Base-by-base conservation (phyloP, 2,329 filamentous ascomycete species). In the Trichophyton rubrum region DNA sequence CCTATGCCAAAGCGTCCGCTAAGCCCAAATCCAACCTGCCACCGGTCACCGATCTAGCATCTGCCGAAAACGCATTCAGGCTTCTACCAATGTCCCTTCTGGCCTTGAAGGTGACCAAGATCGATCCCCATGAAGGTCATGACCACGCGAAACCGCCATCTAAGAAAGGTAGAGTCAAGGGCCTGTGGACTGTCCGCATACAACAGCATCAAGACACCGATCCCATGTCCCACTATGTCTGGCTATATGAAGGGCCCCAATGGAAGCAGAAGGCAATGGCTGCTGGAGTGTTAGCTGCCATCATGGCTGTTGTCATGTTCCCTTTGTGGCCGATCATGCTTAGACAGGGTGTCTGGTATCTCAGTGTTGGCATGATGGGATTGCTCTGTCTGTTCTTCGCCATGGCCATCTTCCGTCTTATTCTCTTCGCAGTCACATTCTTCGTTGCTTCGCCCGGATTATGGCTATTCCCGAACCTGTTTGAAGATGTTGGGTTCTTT, bases 391-490 rank as follows among this genome's bases (percentile, higher is more conserved):
- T 96, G 57, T 99, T 99, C 84, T 97, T 99, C 75, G 84, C 85
- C 70, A 97, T 99, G 93, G 88, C 92, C 4, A 95, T 99, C 70
- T 90, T 99, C 82, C 86, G 93, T 62, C 82, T 97, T 61, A 95
- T 99, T 63, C 80, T 99, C 30, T 99, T 99, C 79, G 87, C 89
- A 71, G 76, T 95, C 72, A 97, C 93, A 22, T 90, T 95, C 75
- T 95, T 97, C 70, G 80, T 82, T 15, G 80, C 84, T 0, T 79
- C 91, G 2, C 93, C 93, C 2, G 93, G 93, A 68, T 80, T 99
- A n/a, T 99, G 93, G 93, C 81, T 99, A 51, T 99, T 92, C 77
- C 93, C 93, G 56, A 99, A 99, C 71, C 78, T 99, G 20, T 99
- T 96, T 79, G 93, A 99, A 73, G 93, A 99, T 71, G 93, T 99